phyloP scores from a whole-genome alignment of 345 rosid species.

The Murraya paniculata region DNA sequence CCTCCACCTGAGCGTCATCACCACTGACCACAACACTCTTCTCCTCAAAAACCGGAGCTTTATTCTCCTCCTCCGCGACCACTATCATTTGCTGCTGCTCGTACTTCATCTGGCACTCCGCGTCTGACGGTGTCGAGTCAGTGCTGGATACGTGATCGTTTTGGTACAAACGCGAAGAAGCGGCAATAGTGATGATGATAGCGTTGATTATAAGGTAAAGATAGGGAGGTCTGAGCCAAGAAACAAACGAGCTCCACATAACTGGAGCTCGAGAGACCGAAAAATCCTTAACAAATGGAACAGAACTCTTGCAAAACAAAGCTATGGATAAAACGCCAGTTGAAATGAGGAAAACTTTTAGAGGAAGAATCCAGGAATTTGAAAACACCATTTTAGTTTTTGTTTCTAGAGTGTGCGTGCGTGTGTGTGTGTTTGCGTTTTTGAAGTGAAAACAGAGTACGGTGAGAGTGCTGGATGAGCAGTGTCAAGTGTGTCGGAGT shows the following conservation, averaged over 20 bases:
- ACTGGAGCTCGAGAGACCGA: constrained; percentile 34
- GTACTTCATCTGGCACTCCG: background rate
- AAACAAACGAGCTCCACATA: constrained; percentile 35
- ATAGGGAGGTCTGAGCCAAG: constrained; percentile 65
- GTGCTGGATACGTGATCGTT: constrained; percentile 6
- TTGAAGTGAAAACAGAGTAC: background rate
- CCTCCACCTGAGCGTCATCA: constrained; percentile 1
- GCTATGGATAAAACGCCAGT: constrained; percentile 33
- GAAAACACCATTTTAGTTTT: constrained; percentile 30
- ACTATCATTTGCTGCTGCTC: background rate
- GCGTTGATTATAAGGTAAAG: constrained; percentile 43
- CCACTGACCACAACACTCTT: constrained; percentile 2
- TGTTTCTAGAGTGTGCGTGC: background rate
- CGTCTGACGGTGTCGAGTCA: background rate
- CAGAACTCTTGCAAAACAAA: constrained; percentile 26
- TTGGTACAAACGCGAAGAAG: constrained; percentile 43
- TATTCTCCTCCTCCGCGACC: background rate
- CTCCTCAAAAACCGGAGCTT: constrained; percentile 11
- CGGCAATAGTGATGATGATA: constrained; percentile 55
- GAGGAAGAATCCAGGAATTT: constrained; percentile 18
- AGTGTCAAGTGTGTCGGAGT: background rate
- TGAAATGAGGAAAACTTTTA: constrained; percentile 37
- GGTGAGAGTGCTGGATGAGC: background rate
- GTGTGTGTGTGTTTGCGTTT: background rate
- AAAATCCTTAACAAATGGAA: constrained; percentile 37